phyloP scores from a whole-genome alignment of 108 stramenopile genomes.

The Discostella pseudostelligera region DNA sequence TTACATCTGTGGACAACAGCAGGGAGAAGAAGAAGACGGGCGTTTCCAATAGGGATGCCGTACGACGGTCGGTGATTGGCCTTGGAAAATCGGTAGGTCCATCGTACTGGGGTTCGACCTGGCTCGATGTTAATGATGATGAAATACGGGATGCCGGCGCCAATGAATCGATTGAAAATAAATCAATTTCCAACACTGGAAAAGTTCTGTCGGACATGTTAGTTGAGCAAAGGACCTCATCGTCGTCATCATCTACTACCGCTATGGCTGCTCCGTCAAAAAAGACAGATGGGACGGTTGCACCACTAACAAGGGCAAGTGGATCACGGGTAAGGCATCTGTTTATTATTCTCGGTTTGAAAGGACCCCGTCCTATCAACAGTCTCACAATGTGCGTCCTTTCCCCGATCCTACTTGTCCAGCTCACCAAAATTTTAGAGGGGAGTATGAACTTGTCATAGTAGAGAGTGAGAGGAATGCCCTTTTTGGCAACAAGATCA shows the following conservation, averaged over 20 bases:
- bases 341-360: neutral
- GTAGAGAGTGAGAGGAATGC: no score
- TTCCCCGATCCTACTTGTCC: neutral
- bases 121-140: slow-evolving; percentile 1
- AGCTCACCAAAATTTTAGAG: slow-evolving; percentile 40
- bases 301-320: slow-evolving; percentile 72
- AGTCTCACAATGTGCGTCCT: neutral
- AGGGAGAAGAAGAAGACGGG: neutral
- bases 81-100: slow-evolving; percentile 31
- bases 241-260: no score
- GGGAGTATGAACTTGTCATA: slow-evolving; percentile 37
- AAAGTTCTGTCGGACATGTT: slow-evolving; percentile 2
- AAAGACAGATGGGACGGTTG: slow-evolving; percentile 22
- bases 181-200: slow-evolving; percentile 8
- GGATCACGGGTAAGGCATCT: slow-evolving; percentile 60
- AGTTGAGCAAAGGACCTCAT: neutral
- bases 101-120: slow-evolving; percentile 38
- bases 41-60: slow-evolving; percentile 12
- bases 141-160: no score
- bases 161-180: no score
- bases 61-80: slow-evolving; percentile 33
- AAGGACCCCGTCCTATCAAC: neutral
- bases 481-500: no score
- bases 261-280: neutral
- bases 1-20: neutral